Evolutionary conservation across 495 filamentous ascomycete genomes (phyloP), one percentile per base, ranked within the genome.

Genomic region (Xylaria telfairii): DNA sequence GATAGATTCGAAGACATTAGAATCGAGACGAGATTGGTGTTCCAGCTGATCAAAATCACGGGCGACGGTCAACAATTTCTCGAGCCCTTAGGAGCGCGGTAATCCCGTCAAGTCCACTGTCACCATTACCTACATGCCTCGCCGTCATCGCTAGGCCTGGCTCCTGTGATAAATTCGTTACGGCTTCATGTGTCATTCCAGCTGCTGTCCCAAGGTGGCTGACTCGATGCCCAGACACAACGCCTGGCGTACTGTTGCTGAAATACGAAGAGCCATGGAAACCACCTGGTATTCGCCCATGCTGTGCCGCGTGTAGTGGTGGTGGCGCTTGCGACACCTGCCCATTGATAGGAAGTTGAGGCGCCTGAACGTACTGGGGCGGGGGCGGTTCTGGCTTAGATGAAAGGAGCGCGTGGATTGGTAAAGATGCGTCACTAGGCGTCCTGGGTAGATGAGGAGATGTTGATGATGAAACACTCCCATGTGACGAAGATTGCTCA

Each of bases 31-130:
- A 26, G 3, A 15, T 59, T 67, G 47, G 21, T 57, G 32, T 41
- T 17, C 30, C 37, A 15, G 1, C 5, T n/a, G 13, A 26, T 24
- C 13, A 1, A 21, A 4, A 76, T 34, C 73, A 76, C 4, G 66
- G 51, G 39, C 82, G 80, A n/a, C 82, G 81, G 64, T 86, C 81
- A 42, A 87, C 84, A 60, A 87, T 87, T 68, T 88, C 86, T 49
- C 86, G 85, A 4, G 86, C 86, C 59, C 76, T 82, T 3, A 88
- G 74, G n/a, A 88, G 73, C 19, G 87, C 87, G 69, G 80, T 87
- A 73, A 88, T 85, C 1, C 84, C 84, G 54, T 86, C 84, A n/a
- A 85, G 73, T 26, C 72, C 76, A 44, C 54, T 63, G 1, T 75
- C 76, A 15, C 42, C 54, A 12, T 32, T 37, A 41, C 34, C 53